These are phyloP conservation scores for Xylaria telfairii DNA, from an alignment of 495 filamentous ascomycete genomes.

Conservation along the genomic window DNA sequence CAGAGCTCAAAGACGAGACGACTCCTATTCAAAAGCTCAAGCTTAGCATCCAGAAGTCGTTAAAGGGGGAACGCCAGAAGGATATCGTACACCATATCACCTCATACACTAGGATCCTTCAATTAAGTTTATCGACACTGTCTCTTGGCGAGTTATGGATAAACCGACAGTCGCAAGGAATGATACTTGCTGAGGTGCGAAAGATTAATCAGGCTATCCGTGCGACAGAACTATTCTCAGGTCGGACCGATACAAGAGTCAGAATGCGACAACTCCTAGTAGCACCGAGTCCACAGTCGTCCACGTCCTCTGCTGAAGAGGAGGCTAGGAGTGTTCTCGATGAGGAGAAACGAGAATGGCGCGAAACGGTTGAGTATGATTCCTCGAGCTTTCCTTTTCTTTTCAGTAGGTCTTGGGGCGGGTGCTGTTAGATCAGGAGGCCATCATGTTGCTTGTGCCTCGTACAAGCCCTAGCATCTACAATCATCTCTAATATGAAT, in stretches of 20 bases:
- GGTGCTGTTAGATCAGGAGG: neutral
- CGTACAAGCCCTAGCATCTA: neutral
- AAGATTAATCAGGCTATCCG: constrained; percentile 29
- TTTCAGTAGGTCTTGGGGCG: neutral
- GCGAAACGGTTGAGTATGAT: constrained; percentile 29
- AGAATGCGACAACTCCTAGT: constrained; percentile 1
- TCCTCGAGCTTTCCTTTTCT: neutral
- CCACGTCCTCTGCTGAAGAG: constrained; percentile 15
- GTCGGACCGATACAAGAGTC: neutral
- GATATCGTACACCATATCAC: constrained; percentile 29
- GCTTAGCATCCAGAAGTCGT: constrained; percentile 19
- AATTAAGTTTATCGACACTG: constrained; percentile 32
- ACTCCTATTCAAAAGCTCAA: constrained; percentile 21
- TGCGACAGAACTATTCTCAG: constrained; percentile 20
- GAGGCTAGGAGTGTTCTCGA: constrained; percentile 19
- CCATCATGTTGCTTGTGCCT: neutral
- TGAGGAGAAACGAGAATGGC: constrained; percentile 31
- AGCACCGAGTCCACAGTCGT: neutral
- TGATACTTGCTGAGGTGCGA: constrained; percentile 33
- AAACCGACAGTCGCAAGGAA: constrained; percentile 32
- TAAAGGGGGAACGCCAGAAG: constrained; percentile 29
- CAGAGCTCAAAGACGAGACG: constrained; percentile 27
- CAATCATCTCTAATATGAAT: neutral
- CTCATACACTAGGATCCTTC: constrained; percentile 32
- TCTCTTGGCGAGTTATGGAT: constrained; percentile 28